Evolutionary conservation across 2,329 filamentous ascomycete genomes (phyloP).

Genomic region (Calonectria honghensis): DNA sequence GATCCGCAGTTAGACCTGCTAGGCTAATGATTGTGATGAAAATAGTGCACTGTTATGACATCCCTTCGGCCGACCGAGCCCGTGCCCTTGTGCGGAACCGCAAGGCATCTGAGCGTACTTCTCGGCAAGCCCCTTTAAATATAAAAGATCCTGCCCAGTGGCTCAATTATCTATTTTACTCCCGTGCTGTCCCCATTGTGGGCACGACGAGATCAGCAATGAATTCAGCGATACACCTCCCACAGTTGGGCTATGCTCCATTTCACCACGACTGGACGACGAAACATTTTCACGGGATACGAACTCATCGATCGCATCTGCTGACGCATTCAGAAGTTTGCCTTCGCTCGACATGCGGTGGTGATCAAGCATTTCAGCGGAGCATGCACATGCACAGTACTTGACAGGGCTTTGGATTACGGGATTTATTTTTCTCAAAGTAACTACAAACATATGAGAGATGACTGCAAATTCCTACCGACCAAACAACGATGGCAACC

Average conservation of each 20-base stretch:
- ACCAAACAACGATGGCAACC: background rate
- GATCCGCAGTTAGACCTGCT: background rate
- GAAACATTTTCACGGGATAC: background rate
- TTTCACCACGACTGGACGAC: background rate
- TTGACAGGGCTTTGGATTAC: background rate
- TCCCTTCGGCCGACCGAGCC: background rate
- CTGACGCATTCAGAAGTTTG: background rate
- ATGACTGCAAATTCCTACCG: background rate
- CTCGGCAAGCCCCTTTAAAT: background rate
- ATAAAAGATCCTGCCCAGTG: background rate
- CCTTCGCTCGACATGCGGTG: too few relatives aligned
- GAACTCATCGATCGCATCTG: background rate
- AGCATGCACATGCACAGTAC: background rate
- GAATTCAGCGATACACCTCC: background rate
- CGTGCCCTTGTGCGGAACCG: slow-evolving; percentile 12
- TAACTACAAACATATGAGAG: background rate
- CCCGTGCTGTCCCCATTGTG: background rate
- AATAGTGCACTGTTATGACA: background rate
- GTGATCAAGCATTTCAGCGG: too few relatives aligned
- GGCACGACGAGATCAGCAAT: background rate
- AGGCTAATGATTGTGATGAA: background rate
- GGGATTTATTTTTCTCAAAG: too few relatives aligned
- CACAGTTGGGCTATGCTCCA: background rate
- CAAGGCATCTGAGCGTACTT: too few relatives aligned
- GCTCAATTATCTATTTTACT: too few relatives aligned